Percentiles rank a stretch among this genome's conserved stretches.
Conservation (phyloP, 2,329 filamentous ascomycete genomes). For the Monilinia fructicola region DNA sequence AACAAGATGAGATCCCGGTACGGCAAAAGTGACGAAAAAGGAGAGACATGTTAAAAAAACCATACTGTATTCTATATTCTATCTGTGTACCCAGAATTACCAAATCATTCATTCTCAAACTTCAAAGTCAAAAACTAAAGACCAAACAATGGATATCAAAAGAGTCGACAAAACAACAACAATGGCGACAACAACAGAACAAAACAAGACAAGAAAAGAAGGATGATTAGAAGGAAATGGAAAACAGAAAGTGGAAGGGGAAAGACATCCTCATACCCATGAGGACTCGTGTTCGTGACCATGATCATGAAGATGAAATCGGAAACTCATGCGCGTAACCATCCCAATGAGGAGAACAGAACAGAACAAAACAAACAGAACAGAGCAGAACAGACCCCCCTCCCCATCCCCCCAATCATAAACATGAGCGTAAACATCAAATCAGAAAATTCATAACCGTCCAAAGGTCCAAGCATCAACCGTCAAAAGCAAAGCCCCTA, state of each 20-base stretch:
- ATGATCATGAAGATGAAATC: background rate
- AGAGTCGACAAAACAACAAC: background rate
- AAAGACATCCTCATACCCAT: background rate
- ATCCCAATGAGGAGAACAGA: background rate
- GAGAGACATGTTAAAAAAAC: too few relatives aligned
- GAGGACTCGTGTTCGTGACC: background rate
- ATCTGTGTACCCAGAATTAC: too few relatives aligned
- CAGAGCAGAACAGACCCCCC: too few relatives aligned
- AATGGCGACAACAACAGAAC: background rate
- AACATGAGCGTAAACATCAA: background rate
- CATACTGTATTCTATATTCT: too few relatives aligned
- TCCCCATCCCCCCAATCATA: background rate
- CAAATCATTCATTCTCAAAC: background rate
- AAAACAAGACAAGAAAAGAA: background rate
- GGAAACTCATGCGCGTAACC: background rate
- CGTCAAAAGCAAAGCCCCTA: background rate
- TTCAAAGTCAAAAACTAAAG: background rate
- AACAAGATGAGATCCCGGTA: too few relatives aligned
- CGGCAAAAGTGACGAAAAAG: too few relatives aligned
- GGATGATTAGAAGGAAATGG: background rate
- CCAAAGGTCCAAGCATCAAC: background rate
- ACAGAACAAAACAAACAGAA: background rate
- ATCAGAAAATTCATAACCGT: conserved; percentile 1
- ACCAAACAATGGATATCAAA: background rate
- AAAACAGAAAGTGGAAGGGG: background rate